Evolutionary conservation across 73 alveolate species (phyloP).

Genomic region (Paraurostyla sp.): DNA sequence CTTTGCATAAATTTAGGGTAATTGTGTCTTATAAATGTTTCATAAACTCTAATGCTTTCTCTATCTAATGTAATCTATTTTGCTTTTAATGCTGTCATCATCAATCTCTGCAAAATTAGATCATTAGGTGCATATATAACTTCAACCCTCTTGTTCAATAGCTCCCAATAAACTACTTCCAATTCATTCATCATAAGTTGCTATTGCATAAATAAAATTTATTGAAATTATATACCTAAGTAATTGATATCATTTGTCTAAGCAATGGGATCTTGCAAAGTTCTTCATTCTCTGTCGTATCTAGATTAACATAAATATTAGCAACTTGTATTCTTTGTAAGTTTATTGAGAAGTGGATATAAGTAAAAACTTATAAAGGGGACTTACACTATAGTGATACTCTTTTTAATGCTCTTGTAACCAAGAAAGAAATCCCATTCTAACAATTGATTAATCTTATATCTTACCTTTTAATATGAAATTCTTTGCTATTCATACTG

Average conservation of each 20-base stretch:
- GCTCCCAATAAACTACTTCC: constrained; percentile 17
- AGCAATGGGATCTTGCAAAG: background rate
- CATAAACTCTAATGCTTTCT: background rate
- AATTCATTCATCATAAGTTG: constrained; percentile 41
- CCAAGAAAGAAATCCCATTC: constrained; percentile 6
- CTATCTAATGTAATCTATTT: background rate
- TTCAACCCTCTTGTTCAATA: background rate
- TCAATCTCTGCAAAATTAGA: constrained; percentile 17
- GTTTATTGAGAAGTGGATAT: background rate
- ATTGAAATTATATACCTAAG: background rate
- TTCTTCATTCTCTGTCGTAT: constrained; percentile 8
- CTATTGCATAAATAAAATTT: background rate
- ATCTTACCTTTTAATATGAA: background rate
- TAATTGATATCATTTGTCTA: constrained; percentile 20
- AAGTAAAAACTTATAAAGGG: background rate
- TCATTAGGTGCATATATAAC: background rate
- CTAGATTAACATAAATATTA: background rate
- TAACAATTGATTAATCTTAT: background rate
- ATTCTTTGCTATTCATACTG: constrained; percentile 26
- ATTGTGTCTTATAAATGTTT: constrained; percentile 12
- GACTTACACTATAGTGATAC: constrained; percentile 38
- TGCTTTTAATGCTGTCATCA: constrained; percentile 52
- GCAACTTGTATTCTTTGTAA: background rate
- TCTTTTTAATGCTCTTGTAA: constrained; percentile 24
- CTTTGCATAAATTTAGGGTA: constrained; percentile 25